Evolutionary conservation across 345 rosid genomes (phyloP), one percentile per base, ranked within the genome.

Genomic region (Camelina laxa): DNA sequence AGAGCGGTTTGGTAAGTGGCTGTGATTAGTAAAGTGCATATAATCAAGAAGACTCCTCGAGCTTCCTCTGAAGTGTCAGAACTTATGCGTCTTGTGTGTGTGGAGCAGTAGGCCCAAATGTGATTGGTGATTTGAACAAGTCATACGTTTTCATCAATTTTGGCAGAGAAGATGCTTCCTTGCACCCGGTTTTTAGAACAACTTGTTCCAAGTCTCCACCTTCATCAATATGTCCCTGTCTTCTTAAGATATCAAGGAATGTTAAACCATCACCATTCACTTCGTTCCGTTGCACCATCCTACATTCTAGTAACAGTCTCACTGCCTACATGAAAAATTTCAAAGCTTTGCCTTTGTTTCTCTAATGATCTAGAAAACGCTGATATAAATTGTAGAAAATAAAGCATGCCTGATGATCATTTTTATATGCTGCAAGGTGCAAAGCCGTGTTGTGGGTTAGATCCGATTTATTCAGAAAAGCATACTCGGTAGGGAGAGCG

Each of bases 401-500:
- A 5, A 42, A 69, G 16, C 65, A 65, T 64, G 62, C 79, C 84
- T 82, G 55, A 13, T 62, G 74, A 31, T 56, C 59, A 73, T 68
- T 73, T 1, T 7, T 55, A 53, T 44, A 75, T 48, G 75, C 78
- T 59, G 82, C 79, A 6, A 71, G 31, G 21, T 81, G 80, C 69
- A 82, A 51, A 4, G 69, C 45, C 20, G 78, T 72, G 70, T 68
- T 58, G 30, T 55, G 16, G n/a, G 11, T 48, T 7, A 24, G 16
- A 36, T 78, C 69, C 19, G 1, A 3, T 53, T n/a, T 1, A 30
- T 81, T 75, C 75, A 75, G 31, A 11, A 63, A 27, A 16, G 11
- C 17, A 14, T 11, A 9, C 13, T 51, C 73, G n/a, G 30, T 58
- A 1, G 51, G 4, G 30, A 0, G 0, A 9, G 70, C 62, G 22